Percentiles rank a stretch among this genome's conserved stretches.
phyloP scores from a whole-genome alignment of 2,329 filamentous ascomycete species.

The Pestalotiopsis fici region DNA sequence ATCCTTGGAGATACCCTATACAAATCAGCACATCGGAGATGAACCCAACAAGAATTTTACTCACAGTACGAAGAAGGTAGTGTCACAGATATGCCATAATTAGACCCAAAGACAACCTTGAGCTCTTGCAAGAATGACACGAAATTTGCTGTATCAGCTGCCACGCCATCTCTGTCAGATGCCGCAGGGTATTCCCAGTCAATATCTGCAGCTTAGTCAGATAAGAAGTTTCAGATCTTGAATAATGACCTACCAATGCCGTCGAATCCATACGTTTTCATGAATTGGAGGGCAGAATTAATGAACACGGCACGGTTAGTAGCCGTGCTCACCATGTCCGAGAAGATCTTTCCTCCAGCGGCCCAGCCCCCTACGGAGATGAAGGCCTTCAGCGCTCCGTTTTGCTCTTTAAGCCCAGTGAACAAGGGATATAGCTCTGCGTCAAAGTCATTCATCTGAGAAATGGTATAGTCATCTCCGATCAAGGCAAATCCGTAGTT shows the following conservation, averaged over 20 bases:
- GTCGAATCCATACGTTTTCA: constrained; percentile 19
- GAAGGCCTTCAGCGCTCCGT: constrained; percentile 32
- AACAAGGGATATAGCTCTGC: constrained; percentile 12
- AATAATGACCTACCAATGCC: constrained; percentile 1
- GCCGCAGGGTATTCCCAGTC: constrained; percentile 1
- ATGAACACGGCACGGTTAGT: constrained; percentile 21
- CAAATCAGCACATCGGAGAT: too few relatives aligned
- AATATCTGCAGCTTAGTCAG: neutral
- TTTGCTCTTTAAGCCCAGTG: constrained; percentile 13
- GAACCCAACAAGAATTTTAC: too few relatives aligned
- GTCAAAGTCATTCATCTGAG: constrained; percentile 12
- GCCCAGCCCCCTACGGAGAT: constrained; percentile 9
- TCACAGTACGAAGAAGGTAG: constrained; percentile 16
- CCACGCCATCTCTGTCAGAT: constrained; percentile 23
- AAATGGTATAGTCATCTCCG: neutral
- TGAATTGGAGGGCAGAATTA: constrained; percentile 19
- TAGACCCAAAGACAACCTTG: constrained; percentile 13
- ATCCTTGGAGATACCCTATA: constrained; percentile 23
- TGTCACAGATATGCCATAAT: constrained; percentile 12
- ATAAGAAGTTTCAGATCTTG: too few relatives aligned
- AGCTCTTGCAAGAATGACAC: constrained; percentile 20
- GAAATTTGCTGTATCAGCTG: constrained; percentile 18
- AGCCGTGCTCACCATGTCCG: constrained; percentile 15
- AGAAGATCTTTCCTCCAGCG: neutral
- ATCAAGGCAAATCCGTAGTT: constrained; percentile 35